Conservation (phyloP, 129 eudicot genomes). For the Saposhnikovia divaricata region DNA sequence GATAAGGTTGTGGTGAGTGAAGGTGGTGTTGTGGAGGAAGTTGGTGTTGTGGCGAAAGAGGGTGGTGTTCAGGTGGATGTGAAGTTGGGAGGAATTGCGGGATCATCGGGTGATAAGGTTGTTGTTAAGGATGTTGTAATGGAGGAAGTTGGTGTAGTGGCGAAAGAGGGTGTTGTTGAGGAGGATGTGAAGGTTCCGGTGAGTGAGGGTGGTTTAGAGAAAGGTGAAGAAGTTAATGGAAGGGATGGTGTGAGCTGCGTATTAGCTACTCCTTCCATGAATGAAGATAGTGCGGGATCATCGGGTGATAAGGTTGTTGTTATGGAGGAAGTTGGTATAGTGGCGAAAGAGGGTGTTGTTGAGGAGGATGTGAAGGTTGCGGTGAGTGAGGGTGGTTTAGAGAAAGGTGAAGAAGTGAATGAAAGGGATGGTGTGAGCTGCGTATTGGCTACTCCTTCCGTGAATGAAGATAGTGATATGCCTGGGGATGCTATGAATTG, state of each 20-base stretch:
- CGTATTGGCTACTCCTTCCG: not conserved
- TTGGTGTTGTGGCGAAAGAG: not conserved
- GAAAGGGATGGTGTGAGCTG: slow-evolving; percentile 13
- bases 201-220: not conserved
- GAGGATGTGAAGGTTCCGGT: slow-evolving; percentile 1
- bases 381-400: not conserved
- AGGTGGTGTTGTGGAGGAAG: not conserved
- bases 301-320: not conserved
- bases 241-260: slow-evolving; percentile 10
- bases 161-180: not conserved
- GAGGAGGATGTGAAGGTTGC: not conserved
- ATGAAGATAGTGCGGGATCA: not conserved
- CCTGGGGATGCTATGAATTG: not conserved
- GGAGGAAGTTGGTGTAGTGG: slow-evolving; percentile 2
- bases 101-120: not conserved
- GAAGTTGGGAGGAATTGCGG: not conserved
- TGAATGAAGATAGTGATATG: not conserved
- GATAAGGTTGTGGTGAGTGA: not conserved
- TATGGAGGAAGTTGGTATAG: not conserved
- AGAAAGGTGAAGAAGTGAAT: slow-evolving; percentile 12
- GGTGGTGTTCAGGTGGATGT: not conserved
- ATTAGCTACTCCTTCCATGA: not conserved
- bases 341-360: not conserved
- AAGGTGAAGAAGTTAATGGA: slow-evolving; percentile 13
- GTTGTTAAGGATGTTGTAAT: not conserved